phyloP scores from a whole-genome alignment of 805 yeast species.

The Saturnispora halmiae region DNA sequence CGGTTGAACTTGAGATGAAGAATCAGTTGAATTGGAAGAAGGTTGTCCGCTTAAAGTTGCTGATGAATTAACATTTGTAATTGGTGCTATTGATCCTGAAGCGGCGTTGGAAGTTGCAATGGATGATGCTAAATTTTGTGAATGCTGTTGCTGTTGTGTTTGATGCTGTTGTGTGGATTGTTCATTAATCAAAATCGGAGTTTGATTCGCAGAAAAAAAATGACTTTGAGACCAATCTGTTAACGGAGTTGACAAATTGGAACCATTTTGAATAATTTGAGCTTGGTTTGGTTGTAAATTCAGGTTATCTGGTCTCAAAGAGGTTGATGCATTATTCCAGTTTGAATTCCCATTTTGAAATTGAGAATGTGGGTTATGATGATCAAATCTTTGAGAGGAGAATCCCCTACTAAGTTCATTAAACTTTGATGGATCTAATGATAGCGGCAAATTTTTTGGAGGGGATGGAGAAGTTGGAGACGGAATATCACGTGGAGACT shows the following conservation, averaged over 20 bases:
- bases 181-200: slow-evolving; percentile 5
- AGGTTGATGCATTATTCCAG: slow-evolving; percentile 11
- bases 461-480: slow-evolving; percentile 12
- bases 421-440: neutral
- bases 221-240: slow-evolving; percentile 14
- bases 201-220: slow-evolving; percentile 11
- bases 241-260: slow-evolving; percentile 7
- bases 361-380: slow-evolving; percentile 1
- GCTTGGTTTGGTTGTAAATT: neutral
- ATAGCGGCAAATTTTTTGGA: slow-evolving; percentile 3
- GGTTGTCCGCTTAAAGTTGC: slow-evolving; percentile 8
- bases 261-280: slow-evolving; percentile 2
- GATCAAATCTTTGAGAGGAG: slow-evolving; percentile 6
- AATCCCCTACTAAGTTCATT: slow-evolving; percentile 4
- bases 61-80: too few species aligned
- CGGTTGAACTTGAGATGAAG: slow-evolving; percentile 12
- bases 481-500: slow-evolving; percentile 2
- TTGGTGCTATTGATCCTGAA: too few species aligned
- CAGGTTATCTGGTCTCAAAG: slow-evolving; percentile 11
- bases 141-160: slow-evolving; percentile 8
- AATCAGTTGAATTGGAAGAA: slow-evolving; percentile 5
- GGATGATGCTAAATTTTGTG: slow-evolving; percentile 8
- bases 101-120: slow-evolving; percentile 8
- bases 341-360: slow-evolving; percentile 3
- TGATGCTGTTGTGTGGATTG: slow-evolving; percentile 8